These are phyloP conservation scores for Thielaviopsis musarum DNA, from an alignment of 2,329 filamentous ascomycete genomes.

Conservation along the genomic window DNA sequence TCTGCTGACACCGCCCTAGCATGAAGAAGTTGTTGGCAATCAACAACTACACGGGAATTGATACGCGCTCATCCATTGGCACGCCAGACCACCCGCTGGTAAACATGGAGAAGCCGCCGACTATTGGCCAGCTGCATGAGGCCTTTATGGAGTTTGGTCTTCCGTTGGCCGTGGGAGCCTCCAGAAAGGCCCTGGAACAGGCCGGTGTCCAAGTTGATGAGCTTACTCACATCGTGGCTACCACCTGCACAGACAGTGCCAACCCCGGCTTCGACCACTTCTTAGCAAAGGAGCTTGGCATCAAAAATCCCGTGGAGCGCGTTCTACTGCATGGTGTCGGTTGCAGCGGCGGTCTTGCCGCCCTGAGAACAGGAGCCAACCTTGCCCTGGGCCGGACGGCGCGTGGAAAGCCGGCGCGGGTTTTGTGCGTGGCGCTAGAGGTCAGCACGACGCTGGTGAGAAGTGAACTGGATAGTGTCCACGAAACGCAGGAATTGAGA, in stretches of 20 bases:
- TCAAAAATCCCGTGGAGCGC: conserved; percentile 43
- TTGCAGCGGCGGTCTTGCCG: conserved; percentile 46
- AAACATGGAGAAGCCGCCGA: conserved; percentile 33
- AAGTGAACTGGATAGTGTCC: conserved; percentile 47
- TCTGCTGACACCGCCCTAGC: conserved; percentile 20
- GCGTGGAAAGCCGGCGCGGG: conserved; percentile 39
- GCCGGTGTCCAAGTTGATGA: conserved; percentile 31
- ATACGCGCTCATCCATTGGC: conserved; percentile 44
- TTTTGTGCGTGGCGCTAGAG: conserved; percentile 49
- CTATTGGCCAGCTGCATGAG: conserved; percentile 37
- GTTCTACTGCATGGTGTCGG: conserved; percentile 50
- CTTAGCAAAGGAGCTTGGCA: conserved; percentile 40
- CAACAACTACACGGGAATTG: conserved; percentile 49
- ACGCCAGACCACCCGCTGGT: conserved; percentile 43
- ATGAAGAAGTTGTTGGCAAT: conserved; percentile 47
- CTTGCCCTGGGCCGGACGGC: conserved; percentile 46
- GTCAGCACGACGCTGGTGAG: conserved; percentile 43
- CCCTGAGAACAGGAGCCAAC: conserved; percentile 46
- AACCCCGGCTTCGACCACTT: conserved; percentile 54
- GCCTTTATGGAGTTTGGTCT: conserved; percentile 41
- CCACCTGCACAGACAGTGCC: conserved; percentile 52
- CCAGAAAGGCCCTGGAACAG: conserved; percentile 37
- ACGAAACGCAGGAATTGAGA: conserved; percentile 40
- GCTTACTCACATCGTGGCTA: conserved; percentile 51
- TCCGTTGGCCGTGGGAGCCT: conserved; percentile 37